Evolutionary conservation across 164 flowering plant species (phyloP), one percentile per base, ranked within the genome.

Genomic region (Akebia trifoliata): DNA sequence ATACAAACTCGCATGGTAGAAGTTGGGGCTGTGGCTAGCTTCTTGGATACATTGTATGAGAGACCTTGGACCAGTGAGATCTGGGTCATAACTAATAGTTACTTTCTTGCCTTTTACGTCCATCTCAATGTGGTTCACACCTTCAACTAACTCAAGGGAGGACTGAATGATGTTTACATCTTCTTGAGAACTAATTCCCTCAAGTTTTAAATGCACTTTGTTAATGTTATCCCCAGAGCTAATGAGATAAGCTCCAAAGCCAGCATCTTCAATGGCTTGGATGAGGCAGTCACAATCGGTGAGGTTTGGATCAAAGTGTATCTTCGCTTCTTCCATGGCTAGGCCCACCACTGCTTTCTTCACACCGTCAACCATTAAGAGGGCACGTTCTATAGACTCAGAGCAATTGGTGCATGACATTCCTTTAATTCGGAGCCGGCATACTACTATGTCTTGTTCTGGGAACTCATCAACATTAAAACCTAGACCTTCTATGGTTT

Each of bases 391-490:
- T 48, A 78, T 61, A 39, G 95, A 85, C 70, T 91, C 96, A 44
- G 95, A 79, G 70, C 98, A 91, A 74, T 84, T 91, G 53, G 98
- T 88, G 69, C 98, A 91, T 54, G 84, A 74, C 96, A 91, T 91
- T 62, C 96, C 96, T 72, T 82, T 88, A 39, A 91, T 79, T 70
- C 73, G 78, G 34, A 91, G 64, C 48, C 89, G 73, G 63, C 96
- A 88, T 14, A 86, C 85, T 29, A 80, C 88, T 60, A 86, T 76
- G 9, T 86, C 96, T 75, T 83, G 84, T 39, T 81, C 92, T 34
- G 83, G 80, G 53, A 86, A 78, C 31, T 79, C 90, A 25, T 73
- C 75, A 58, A 81, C 84, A 59, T 78, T 63, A 58, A 76, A 86
- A 28, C 96, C 96, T 25, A 87, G 72, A 56, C 72, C 82, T 64